Evolutionary conservation across 495 filamentous ascomycete species (phyloP).

Genomic region (Gamarada debralockiae): DNA sequence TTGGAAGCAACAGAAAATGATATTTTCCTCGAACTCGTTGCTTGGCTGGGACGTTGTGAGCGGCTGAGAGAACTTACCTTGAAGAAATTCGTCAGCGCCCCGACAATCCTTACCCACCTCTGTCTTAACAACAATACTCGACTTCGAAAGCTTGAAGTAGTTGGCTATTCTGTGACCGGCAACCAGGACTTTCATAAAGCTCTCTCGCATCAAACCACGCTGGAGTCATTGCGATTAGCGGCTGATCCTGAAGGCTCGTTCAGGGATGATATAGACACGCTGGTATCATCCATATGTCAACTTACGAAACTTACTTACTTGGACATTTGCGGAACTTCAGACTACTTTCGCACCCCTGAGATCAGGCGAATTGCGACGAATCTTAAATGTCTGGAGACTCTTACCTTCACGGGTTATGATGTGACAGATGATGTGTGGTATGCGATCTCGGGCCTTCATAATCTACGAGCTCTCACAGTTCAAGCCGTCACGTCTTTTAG

Average conservation of each 20-base stretch:
- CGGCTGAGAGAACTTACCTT: slow-evolving; percentile 48
- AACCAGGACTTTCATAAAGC: slow-evolving; percentile 49
- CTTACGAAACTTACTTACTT: slow-evolving; percentile 47
- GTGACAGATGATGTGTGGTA: slow-evolving; percentile 49
- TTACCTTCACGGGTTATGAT: slow-evolving; percentile 41
- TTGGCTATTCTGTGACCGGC: slow-evolving; percentile 38
- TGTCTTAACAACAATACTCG: slow-evolving; percentile 39
- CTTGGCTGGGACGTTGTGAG: slow-evolving; percentile 54
- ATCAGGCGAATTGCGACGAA: slow-evolving; percentile 45
- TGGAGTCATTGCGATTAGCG: slow-evolving; percentile 43
- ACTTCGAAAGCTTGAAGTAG: slow-evolving; percentile 43
- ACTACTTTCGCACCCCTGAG: slow-evolving; percentile 47
- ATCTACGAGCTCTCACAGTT: slow-evolving; percentile 43
- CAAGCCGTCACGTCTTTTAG: slow-evolving; percentile 45
- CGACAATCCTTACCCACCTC: slow-evolving; percentile 48
- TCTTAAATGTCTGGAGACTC: slow-evolving; percentile 22
- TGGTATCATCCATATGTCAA: slow-evolving; percentile 43
- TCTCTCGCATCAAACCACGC: slow-evolving; percentile 39
- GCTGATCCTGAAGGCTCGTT: slow-evolving; percentile 45
- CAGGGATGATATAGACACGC: slow-evolving; percentile 41
- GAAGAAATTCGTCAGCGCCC: slow-evolving; percentile 42
- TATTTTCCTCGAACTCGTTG: slow-evolving; percentile 44
- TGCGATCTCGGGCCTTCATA: slow-evolving; percentile 31
- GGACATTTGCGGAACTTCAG: slow-evolving; percentile 48
- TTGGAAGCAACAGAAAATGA: slow-evolving; percentile 43